These are phyloP conservation scores for Rhizopus stolonifer DNA, from an alignment of 371 early-diverging fungal species.

Conservation along the genomic window DNA sequence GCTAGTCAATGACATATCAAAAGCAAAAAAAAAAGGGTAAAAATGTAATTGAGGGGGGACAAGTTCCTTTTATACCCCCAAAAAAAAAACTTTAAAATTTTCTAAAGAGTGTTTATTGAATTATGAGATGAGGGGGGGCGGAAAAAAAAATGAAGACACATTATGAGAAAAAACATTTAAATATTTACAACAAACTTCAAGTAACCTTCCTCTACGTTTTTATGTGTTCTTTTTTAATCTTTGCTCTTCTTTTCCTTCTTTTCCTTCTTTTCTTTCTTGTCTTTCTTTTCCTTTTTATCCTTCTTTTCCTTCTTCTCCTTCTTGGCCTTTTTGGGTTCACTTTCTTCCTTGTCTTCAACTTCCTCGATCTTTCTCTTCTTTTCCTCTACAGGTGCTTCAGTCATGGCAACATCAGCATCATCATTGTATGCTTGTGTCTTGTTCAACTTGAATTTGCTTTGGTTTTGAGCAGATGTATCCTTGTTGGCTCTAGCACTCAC, in stretches of 20 bases:
- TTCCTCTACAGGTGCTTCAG: constrained; percentile 26
- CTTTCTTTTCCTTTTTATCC: constrained; percentile 59
- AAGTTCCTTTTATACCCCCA: no score
- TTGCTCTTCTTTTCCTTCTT: constrained; percentile 34
- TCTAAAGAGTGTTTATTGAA: background rate
- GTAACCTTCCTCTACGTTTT: background rate
- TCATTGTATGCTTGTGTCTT: constrained; percentile 43
- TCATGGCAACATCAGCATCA: constrained; percentile 38
- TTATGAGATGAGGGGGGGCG: background rate
- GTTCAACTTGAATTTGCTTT: constrained; percentile 67
- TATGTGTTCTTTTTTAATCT: constrained; percentile 13
- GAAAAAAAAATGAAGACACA: no score
- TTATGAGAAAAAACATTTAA: no score
- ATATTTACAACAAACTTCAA: background rate
- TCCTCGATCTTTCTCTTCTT: constrained; percentile 51
- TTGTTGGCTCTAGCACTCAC: constrained; percentile 49
- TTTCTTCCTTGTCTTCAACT: constrained; percentile 42
- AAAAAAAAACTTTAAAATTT: no score
- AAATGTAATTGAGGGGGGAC: no score
- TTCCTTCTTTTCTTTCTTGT: constrained; percentile 53
- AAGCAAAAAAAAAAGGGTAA: background rate
- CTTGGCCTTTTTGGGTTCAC: constrained; percentile 44
- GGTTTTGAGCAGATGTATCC: constrained; percentile 62
- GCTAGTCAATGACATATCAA: background rate
- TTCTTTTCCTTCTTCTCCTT: constrained; percentile 52